phyloP scores from a whole-genome alignment of 2,329 filamentous ascomycete species.

The Verticillium klebahnii region DNA sequence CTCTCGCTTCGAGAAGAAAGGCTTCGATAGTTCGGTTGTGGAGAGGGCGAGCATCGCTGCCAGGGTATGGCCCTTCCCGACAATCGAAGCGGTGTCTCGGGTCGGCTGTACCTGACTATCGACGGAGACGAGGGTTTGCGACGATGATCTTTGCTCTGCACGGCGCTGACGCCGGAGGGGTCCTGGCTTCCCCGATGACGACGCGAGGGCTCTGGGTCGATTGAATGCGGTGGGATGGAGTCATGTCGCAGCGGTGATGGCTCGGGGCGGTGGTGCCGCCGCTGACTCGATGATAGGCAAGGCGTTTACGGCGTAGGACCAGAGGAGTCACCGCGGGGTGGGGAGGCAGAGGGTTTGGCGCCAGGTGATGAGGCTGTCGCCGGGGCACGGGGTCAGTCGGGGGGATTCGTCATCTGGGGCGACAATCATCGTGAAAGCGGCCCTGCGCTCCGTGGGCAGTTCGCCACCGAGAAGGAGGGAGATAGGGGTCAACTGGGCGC shows the following conservation, averaged over 20 bases:
- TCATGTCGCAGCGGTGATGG: not conserved
- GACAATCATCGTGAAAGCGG: not conserved
- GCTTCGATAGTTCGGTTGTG: not conserved
- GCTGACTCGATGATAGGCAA: not conserved
- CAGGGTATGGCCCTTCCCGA: not conserved
- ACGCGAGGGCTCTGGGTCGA: not conserved
- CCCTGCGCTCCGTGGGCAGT: not conserved
- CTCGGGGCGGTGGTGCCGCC: not conserved
- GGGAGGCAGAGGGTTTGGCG: not conserved
- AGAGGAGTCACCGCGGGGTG: not conserved
- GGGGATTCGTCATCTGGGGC: not conserved
- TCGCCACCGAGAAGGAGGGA: not conserved
- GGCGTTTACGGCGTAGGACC: not conserved
- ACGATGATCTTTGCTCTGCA: not conserved
- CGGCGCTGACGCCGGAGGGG: not conserved
- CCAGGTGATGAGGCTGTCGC: not conserved
- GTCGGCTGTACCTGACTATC: not conserved
- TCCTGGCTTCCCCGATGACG: not conserved
- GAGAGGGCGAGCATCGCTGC: not conserved
- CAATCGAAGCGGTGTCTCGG: not conserved
- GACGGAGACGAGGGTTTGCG: not conserved
- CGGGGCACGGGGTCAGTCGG: not conserved
- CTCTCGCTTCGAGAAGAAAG: not conserved
- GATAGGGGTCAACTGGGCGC: not conserved
- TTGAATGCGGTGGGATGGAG: not conserved